Percentiles rank a stretch among this genome's conserved stretches.
Conservation (phyloP, 176 grass and related monocot genomes). For the Zea mays region Zm-B73-REFERENCE-NAM-5.0 NC_050104.1:22073501-22074000, state of each 20-base stretch:
- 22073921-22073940: background rate
- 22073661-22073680: background rate
- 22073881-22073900: background rate
- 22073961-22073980: background rate
- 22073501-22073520: constrained; percentile 89
- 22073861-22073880: background rate
- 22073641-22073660: background rate
- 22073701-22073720: background rate
- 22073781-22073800: background rate
- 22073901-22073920: background rate
- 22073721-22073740: background rate
- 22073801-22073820: background rate
- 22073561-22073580: constrained; percentile 82
- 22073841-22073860: background rate
- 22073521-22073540: constrained; percentile 91
- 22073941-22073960: background rate
- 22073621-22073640: constrained; percentile 58
- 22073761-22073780: background rate
- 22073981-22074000: background rate
- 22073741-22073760: background rate
- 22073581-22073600: constrained; percentile 90
- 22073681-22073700: background rate
- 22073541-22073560: constrained; percentile 85
- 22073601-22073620: constrained; percentile 89
- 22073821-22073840: background rate